phyloP scores from a whole-genome alignment of 805 yeast species.

The Wickerhamomyces subpelliculosus region DNA sequence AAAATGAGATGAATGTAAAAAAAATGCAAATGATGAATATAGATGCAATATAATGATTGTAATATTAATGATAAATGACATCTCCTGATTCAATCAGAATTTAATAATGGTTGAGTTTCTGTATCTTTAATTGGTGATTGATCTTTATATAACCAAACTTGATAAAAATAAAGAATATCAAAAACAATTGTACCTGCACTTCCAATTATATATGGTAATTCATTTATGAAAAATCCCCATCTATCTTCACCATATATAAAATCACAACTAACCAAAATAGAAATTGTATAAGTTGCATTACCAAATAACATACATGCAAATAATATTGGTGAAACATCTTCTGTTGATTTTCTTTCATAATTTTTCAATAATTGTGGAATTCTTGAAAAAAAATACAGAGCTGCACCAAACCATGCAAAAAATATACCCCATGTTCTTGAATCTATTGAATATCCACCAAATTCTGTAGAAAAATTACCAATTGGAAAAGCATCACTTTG shows the following conservation, averaged over 20 bases:
- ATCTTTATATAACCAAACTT: constrained; percentile 33
- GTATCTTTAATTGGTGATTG: not conserved
- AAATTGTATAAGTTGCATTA: constrained; percentile 66
- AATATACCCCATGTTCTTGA: constrained; percentile 30
- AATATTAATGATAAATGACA: not conserved
- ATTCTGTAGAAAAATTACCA: constrained; percentile 4
- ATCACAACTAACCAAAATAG: constrained; percentile 62
- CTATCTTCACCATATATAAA: constrained; percentile 33
- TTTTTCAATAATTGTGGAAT: constrained; percentile 82
- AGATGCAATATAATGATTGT: too few species aligned
- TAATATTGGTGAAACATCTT: constrained; percentile 75
- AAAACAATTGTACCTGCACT: constrained; percentile 80
- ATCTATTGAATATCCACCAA: not conserved
- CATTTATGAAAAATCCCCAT: constrained; percentile 49
- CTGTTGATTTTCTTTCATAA: constrained; percentile 70
- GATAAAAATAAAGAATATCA: constrained; percentile 66
- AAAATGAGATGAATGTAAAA: too few species aligned
- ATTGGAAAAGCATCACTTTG: constrained; percentile 15
- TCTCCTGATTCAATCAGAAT: not conserved
- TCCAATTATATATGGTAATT: constrained; percentile 78
- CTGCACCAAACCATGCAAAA: constrained; percentile 76
- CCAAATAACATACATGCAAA: constrained; percentile 77
- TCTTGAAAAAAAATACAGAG: constrained; percentile 69
- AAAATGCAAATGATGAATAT: too few species aligned
- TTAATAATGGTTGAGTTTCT: constrained; percentile 13